A percentile compares a stretch with the other conserved stretches of the same genome.
Conservation (phyloP, 768 basidiomycete species). For the Pisolithus tinctorius region DNA sequence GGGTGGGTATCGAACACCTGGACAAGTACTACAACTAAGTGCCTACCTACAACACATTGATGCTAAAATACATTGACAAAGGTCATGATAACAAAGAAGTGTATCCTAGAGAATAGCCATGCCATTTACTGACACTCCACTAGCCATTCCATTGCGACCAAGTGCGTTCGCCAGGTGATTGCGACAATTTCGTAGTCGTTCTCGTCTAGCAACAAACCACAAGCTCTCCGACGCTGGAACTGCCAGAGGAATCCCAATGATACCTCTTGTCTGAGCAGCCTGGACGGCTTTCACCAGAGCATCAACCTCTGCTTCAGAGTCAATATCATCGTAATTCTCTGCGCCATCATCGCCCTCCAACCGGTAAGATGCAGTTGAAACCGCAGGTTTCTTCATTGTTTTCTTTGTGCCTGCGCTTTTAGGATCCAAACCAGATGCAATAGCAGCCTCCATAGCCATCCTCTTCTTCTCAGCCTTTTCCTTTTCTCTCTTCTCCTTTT, state of each 20-base stretch:
- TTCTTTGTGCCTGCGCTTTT: slow-evolving; percentile 48
- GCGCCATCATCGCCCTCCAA: slow-evolving; percentile 53
- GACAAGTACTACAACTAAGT: too few relatives aligned
- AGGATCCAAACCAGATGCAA: slow-evolving; percentile 48
- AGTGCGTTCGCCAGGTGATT: slow-evolving; percentile 54
- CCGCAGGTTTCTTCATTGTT: slow-evolving; percentile 54
- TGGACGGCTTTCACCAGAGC: slow-evolving; percentile 59
- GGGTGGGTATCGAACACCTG: too few relatives aligned
- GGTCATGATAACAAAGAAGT: background rate
- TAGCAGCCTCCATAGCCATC: slow-evolving; percentile 62
- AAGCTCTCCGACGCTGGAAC: slow-evolving; percentile 66
- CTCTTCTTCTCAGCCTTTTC: slow-evolving; percentile 83
- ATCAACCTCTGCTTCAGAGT: slow-evolving; percentile 83
- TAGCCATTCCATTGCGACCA: slow-evolving; percentile 18
- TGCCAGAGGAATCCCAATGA: slow-evolving; percentile 61
- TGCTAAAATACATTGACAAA: too few relatives aligned
- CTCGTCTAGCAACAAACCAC: slow-evolving; percentile 77
- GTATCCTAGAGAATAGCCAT: background rate
- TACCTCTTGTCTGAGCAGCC: slow-evolving; percentile 47
- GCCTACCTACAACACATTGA: too few relatives aligned
- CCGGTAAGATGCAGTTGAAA: slow-evolving; percentile 43
- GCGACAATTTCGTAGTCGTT: slow-evolving; percentile 51
- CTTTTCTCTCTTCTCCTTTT: slow-evolving; percentile 75
- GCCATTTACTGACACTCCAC: slow-evolving; percentile 9
- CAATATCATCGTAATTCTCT: slow-evolving; percentile 72